A percentile compares a stretch with the other conserved stretches of the same genome.
Evolutionary conservation across 1,284 basidiomycete genomes (phyloP).

Genomic region (Fomitopsis pinicola): DNA sequence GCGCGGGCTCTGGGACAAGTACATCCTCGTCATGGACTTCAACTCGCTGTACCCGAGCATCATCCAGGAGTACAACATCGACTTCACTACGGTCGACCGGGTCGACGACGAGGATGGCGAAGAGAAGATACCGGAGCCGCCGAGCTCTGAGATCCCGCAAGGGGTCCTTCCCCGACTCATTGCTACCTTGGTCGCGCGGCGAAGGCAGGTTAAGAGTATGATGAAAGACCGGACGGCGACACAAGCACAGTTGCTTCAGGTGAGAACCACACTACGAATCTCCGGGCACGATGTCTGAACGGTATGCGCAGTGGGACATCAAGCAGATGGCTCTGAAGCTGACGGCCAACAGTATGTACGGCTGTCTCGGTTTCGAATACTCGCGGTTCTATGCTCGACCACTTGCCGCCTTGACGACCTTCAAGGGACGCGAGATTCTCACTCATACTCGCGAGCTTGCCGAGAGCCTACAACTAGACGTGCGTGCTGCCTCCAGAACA

Average conservation of each 20-base stretch:
- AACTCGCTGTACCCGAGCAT: conserved; percentile 99
- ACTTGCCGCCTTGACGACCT: conserved; percentile 94
- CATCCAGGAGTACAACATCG: conserved; percentile 99
- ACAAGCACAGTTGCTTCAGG: conserved; percentile 82
- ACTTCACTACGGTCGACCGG: conserved; percentile 94
- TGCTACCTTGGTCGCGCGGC: conserved; percentile 87
- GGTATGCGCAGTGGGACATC: conserved; percentile 77
- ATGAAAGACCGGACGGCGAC: conserved; percentile 90
- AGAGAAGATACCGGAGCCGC: conserved; percentile 89
- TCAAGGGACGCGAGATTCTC: conserved; percentile 96
- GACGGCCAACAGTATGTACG: conserved; percentile 99
- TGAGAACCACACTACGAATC: not conserved
- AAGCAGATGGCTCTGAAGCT: conserved; percentile 97
- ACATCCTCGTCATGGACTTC: conserved; percentile 99
- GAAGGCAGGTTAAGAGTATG: conserved; percentile 87
- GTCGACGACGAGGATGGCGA: conserved; percentile 65
- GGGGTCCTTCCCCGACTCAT: conserved; percentile 96
- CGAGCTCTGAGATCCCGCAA: conserved; percentile 67
- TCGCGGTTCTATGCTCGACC: conserved; percentile 97
- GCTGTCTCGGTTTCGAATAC: conserved; percentile 97
- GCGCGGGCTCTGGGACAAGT: conserved; percentile 95
- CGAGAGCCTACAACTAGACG: conserved; percentile 86
- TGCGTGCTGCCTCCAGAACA: conserved; percentile 35
- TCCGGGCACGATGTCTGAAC: too few species aligned
- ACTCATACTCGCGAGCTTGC: conserved; percentile 93